A percentile compares a stretch with the other conserved stretches of the same genome.
These are phyloP conservation scores for Penicillium sp. DNA, from an alignment of 2,329 filamentous ascomycete species.

Conservation along the genomic window DNA sequence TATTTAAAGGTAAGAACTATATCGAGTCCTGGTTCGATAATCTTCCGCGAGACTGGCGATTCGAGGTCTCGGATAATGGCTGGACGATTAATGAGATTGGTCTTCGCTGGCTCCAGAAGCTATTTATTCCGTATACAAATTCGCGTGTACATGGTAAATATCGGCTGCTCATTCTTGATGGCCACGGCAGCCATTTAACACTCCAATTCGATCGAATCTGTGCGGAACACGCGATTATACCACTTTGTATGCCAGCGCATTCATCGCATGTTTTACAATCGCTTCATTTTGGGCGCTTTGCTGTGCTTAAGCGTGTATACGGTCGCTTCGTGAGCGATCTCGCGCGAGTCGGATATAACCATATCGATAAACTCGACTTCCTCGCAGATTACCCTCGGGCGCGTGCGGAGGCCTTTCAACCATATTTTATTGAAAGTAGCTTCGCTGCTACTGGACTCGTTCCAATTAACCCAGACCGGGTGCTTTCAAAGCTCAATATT, in stretches of 20 bases:
- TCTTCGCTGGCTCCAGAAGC: slow-evolving; percentile 6
- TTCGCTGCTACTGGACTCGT: not conserved
- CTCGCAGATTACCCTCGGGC: not conserved
- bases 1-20: slow-evolving; percentile 4
- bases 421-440: not conserved
- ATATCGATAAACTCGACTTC: not conserved
- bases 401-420: not conserved
- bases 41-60: slow-evolving; percentile 3
- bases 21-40: slow-evolving; percentile 5
- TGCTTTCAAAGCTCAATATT: no score
- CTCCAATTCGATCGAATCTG: slow-evolving; percentile 2
- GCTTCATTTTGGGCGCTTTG: not conserved
- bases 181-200: not conserved
- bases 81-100: slow-evolving; percentile 9
- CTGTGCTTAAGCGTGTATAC: not conserved
- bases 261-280: not conserved
- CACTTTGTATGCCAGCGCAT: slow-evolving; percentile 1
- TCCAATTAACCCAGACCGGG: not conserved
- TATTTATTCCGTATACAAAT: slow-evolving; percentile 4
- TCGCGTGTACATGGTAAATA: not conserved
- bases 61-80: slow-evolving; percentile 7
- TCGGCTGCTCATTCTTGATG: slow-evolving; percentile 2
- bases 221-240: not conserved
- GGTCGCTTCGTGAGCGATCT: not conserved
- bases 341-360: not conserved